Evolutionary conservation across 2,329 filamentous ascomycete genomes (phyloP), one percentile per base, ranked within the genome.

Genomic region (Botryosphaeria dothidea): DNA sequence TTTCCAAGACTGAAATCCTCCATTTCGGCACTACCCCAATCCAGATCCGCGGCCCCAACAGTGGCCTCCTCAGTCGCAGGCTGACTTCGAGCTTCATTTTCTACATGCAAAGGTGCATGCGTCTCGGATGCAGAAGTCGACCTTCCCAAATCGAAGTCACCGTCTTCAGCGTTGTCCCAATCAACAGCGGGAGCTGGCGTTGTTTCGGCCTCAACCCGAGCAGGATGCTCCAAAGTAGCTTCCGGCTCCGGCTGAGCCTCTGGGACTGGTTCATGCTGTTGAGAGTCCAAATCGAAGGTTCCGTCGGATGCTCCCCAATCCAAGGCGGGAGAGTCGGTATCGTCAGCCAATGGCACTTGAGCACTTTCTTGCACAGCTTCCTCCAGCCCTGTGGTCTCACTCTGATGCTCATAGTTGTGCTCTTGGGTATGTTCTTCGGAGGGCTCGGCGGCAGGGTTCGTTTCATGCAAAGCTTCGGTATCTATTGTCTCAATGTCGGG

Each of bases 321-420:
- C n/a, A 68, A 65, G 1, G 73, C 73, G 4, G 79, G 74, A 23
- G 68, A 63, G 57, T 78, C 76, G 15, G 78, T 71, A 62, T 81
- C 77, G 15, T 75, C 71, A 48, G 83, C 72, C 43, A 83, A 68
- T 4, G 81, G 79, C 11, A 73, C 76, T 34, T 74, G 71, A 13
- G 72, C 75, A 61, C 78, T 79, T 61, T 83, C 81, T 21, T 78
- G 74, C 25, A 81, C 70, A 23, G 81, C 81, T 23, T 81, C 76
- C 60, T 83, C 81, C 67, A 83, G 70, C 9, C 78, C 72, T 4
- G 80, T 80, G 0, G 72, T 72, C 57, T 81, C 79, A 45, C 81
- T 78, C 65, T 84, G 81, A 66, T 81, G 78, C 65, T 83, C 81
- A 68, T 84, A 83, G 45, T 77, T 70, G 36, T 74, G 74, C 36